Percentiles rank a stretch among this genome's conserved stretches.
Conservation (phyloP, 768 basidiomycete species). For the Pulveroboletus ravenelii region DNA sequence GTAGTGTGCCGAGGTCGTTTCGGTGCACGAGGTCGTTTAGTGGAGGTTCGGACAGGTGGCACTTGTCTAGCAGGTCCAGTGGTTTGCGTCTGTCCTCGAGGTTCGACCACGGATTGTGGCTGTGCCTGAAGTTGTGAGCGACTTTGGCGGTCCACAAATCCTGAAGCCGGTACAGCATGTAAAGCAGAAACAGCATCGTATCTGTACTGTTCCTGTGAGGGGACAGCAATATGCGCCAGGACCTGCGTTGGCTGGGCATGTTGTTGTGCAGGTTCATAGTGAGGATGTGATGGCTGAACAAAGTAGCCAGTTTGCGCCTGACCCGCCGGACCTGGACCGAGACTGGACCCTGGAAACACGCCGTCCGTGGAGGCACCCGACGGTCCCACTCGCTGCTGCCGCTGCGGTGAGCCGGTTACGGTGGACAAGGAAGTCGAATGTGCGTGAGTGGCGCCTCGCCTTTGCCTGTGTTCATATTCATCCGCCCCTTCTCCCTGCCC, state of each 20-base stretch:
- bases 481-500: background rate
- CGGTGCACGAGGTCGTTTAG: conserved; percentile 18
- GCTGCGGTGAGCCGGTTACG: conserved; percentile 17
- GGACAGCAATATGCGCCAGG: background rate
- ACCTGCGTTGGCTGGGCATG: conserved; percentile 1
- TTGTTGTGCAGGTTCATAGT: conserved; percentile 8
- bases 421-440: conserved; percentile 26
- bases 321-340: background rate
- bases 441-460: conserved; percentile 7
- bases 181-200: background rate
- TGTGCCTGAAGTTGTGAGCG: background rate
- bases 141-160: background rate
- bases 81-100: background rate
- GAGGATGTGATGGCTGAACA: conserved; percentile 1
- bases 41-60: conserved; percentile 7
- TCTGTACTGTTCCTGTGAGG: conserved; percentile 12
- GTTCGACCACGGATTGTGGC: background rate
- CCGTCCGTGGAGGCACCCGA: background rate
- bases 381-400: conserved; percentile 2
- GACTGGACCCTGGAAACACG: background rate
- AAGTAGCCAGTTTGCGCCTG: conserved; percentile 1
- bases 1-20: conserved; percentile 19
- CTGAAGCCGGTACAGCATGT: background rate
- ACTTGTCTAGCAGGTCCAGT: background rate
- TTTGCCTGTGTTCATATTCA: background rate